phyloP scores from a whole-genome alignment of 202 grass and related monocot species.

The Panicum virgatum region DNA sequence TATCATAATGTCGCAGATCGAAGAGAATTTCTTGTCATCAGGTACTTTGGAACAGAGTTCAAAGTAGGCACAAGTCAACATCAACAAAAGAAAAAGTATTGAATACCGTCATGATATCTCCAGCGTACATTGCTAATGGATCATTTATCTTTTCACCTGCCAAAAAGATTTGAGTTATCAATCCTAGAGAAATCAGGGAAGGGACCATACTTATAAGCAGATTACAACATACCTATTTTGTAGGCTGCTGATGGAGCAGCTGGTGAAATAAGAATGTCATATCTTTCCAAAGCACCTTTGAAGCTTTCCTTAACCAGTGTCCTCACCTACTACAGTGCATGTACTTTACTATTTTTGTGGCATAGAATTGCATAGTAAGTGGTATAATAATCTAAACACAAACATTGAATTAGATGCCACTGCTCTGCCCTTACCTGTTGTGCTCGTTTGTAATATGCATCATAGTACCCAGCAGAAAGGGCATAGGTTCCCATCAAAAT shows the following conservation, averaged over 20 bases:
- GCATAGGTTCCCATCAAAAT: conserved; percentile 99
- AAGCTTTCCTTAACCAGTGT: conserved; percentile 93
- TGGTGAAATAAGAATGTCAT: conserved; percentile 86
- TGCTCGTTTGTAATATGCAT: conserved; percentile 92
- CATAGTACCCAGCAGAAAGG: conserved; percentile 94
- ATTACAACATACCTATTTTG: conserved; percentile 69
- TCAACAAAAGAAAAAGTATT: conserved; percentile 3
- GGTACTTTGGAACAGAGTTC: not conserved
- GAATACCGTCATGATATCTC: conserved; percentile 97
- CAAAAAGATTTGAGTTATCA: conserved; percentile 30
- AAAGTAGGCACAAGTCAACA: not conserved
- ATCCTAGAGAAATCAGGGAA: not conserved
- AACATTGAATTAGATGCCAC: conserved; percentile 5
- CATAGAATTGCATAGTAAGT: conserved; percentile 15
- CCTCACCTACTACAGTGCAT: conserved; percentile 74
- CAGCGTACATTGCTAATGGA: conserved; percentile 93
- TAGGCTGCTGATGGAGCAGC: conserved; percentile 95
- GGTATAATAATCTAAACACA: conserved; percentile 8
- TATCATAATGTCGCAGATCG: not conserved
- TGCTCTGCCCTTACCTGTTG: conserved; percentile 70
- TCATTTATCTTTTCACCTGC: conserved; percentile 94
- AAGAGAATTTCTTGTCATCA: not conserved
- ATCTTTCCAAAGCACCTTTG: conserved; percentile 73
- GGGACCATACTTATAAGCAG: conserved; percentile 9
- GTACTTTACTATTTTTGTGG: conserved; percentile 12